Percentiles rank a stretch among this genome's conserved stretches.
phyloP scores from a whole-genome alignment of 2,329 filamentous ascomycete genomes.

The Xylariaceae sp. region DNA sequence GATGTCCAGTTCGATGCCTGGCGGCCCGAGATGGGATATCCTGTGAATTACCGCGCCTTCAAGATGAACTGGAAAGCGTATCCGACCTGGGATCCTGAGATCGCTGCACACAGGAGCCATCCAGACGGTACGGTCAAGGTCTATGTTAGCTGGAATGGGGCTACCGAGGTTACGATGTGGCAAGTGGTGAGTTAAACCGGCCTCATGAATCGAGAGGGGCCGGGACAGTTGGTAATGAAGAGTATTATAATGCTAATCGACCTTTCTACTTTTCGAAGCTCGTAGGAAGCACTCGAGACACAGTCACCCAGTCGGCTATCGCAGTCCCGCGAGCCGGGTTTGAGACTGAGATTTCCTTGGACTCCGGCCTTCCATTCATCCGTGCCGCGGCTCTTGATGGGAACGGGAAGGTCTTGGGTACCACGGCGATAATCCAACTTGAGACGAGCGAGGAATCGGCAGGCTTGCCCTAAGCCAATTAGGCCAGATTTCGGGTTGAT shows the following conservation, averaged over 20 bases:
- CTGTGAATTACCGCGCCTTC: constrained; percentile 31
- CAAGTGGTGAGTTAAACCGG: constrained; percentile 10
- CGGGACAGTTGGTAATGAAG: neutral
- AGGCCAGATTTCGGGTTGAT: neutral
- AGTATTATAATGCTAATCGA: neutral
- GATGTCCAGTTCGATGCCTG: constrained; percentile 31
- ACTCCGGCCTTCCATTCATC: neutral
- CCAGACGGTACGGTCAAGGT: neutral
- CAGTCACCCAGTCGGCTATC: neutral
- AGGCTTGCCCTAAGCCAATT: neutral
- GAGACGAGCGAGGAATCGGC: neutral
- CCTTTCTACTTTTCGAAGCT: neutral
- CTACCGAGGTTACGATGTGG: constrained; percentile 19
- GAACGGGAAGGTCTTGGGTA: constrained; percentile 7
- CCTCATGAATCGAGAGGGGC: neutral
- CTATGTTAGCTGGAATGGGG: constrained; percentile 21
- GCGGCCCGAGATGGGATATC: constrained; percentile 23
- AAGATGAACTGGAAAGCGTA: constrained; percentile 30
- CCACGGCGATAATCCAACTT: constrained; percentile 7
- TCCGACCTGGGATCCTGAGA: constrained; percentile 18
- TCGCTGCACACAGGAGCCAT: constrained; percentile 4
- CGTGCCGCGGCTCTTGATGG: constrained; percentile 13
- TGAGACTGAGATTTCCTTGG: constrained; percentile 13
- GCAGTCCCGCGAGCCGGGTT: constrained; percentile 8
- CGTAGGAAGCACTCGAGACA: neutral